Evolutionary conservation across 768 basidiomycete genomes (phyloP), one percentile per base, ranked within the genome.

Genomic region (Cubamyces lactineus): DNA sequence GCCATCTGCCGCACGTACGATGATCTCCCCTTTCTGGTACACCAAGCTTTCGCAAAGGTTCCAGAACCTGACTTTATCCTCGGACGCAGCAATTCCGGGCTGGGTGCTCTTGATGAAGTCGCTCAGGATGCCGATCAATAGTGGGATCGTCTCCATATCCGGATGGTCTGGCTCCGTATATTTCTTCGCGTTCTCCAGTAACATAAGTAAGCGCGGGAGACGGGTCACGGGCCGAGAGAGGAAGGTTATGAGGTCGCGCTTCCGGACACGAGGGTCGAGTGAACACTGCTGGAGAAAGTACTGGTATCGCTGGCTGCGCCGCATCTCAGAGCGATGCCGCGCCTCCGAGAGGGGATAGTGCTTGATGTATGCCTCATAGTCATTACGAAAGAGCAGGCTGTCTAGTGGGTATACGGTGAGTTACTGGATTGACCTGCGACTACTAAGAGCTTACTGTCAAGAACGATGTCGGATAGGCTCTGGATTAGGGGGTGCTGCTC

Each of bases 1-100:
- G 34, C 5, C 1, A 11, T 66, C 9, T 47, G 46, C 45, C n/a
- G 23, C 3, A 75, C 86, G 62, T 69, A 92, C 93, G 40, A 94
- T 86, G 17, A 95, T 85, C 72, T 96, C 93, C 24, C 90, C 93
- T 64, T 82, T 86, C 69, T 86, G 85, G 68, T 86, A 92, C 13
- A 84, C 74, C 51, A 96, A 71, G 67, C 83, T 87, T 75, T 96
- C 92, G 65, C 85, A 86, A 2, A 96, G 76, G 54, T 79, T 86
- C 88, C 89, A 92, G 62, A 93, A 87, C 70, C 93, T 94, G 66
- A 95, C 94, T 71, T 94, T 94, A 64, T 85, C 83, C 71, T 96
- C 94, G 1, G 94, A 92, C n/a, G 88, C 91, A 62, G 86, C 91
- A 61, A 96, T 95, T 4, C 94, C 94, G 1, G 93, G 93, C 69